Base-by-base conservation (phyloP, 768 basidiomycete genomes). In the Hysterangium stoloniferum region DNA sequence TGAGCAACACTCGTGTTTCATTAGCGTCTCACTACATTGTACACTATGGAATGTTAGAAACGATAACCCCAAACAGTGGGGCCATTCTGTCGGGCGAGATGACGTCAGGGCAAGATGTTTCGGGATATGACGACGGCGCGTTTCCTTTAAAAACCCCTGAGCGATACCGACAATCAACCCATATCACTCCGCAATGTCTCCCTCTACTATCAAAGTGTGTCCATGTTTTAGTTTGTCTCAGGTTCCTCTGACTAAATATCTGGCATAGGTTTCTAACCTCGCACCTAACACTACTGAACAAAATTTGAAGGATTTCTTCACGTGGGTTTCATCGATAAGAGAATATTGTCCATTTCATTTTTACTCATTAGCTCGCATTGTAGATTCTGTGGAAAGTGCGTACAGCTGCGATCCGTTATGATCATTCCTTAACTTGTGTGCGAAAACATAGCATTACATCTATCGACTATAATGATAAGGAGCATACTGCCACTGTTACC, bases 361-460 rank as follows among this genome's bases (percentile, higher is more conserved):
- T 49, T 27, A 42, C 52, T 31, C 17, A 45, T 54, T 46, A 45
- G 44, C 22, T 35, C 35, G 44, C 25, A 31, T 33, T 29, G 6
- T 54, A 88, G 86, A 2, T 96, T 95, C 69, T 96, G 92, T 62
- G 93, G 93, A 71, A 84, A 79, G 83, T 83, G 60, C 61, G 77
- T 61, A 4, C 34, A 48, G n/a, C 22, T 36, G n/a, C 17, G 12
- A 19, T 35, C 15, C 4, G 19, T 12, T 3, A 28, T 22, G 20
- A 22, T 36, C 43, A 32, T 57, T 61, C 52, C 52, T 17, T n/a
- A 29, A 37, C 48, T 56, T 55, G 45, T 35, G 34, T 35, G 20
- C 44, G 28, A 46, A 52, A 33, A 4, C 7, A 35, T 4, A 88
- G 83, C 61, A 90, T 93, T 64, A 61, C 64, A 15, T 71, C 72